Base-by-base conservation (phyloP, 2,329 filamentous ascomycete genomes). In the Aspergillus japonicus region DNA sequence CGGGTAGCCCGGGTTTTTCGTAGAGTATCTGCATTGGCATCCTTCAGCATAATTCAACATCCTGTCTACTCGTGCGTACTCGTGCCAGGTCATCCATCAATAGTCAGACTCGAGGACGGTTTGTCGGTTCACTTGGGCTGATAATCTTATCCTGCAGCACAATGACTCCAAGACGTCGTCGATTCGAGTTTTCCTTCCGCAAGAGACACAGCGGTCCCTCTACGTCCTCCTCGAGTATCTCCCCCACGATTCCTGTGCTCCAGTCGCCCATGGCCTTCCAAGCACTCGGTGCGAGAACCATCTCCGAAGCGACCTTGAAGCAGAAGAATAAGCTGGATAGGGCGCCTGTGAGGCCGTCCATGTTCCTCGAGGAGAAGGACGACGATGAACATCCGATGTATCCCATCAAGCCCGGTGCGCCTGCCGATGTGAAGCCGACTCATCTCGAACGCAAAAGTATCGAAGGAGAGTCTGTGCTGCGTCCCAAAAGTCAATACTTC, bases 401-500 rank as follows among this genome's bases (percentile, higher is more conserved):
- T 12, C 52, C 63, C 16, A 19, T 67, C 58, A 61, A 58, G 7
- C 56, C 57, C 16, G 54, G 61, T 19, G 44, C 63, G 24, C 50
- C 62, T 21, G 42, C 64, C 8, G 66, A 68, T 5, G 31, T 52
- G 29, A 66, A 60, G 57, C 51, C 62, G 3, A 53, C 53, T 24
- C 63, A 56, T 31, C 52, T 64, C 21, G 56, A 58, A 50, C 56
- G 54, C 26, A 64, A 65, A 53, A 61, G 50, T 47, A 31, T 61
- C 6, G 64, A 68, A 50, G 62, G 67, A 44, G 59, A 64, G 31
- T 66, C 70, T n/a, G 56, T 70, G 7, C 60, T 70, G 47, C 71
- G 66, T 56, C 68, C 70, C 58, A 75, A 71, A 60, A 78, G 64
- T 23, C 73, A 75, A 56, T 78, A 77, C 61, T 80, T 76, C 57